Percentiles rank a stretch among this genome's conserved stretches.
These are phyloP conservation scores for Fusarium multiceps DNA, from an alignment of 2,329 filamentous ascomycete species.

Conservation along the genomic window DNA sequence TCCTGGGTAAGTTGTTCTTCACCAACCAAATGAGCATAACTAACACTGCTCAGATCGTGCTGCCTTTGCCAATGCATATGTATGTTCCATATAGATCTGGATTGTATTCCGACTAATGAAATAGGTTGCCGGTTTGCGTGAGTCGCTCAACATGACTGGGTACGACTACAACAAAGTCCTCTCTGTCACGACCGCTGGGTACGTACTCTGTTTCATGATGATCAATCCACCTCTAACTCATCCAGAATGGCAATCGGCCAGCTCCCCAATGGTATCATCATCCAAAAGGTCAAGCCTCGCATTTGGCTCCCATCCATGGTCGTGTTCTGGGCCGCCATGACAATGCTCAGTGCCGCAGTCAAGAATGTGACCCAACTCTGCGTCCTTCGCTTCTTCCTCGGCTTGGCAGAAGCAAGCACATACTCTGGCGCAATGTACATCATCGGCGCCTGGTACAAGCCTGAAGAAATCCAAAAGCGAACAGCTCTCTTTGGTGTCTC, in stretches of 20 bases:
- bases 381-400: constrained; percentile 47
- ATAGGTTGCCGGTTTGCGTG: constrained; percentile 56
- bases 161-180: constrained; percentile 50
- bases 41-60: constrained; percentile 28
- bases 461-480: constrained; percentile 67
- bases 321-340: constrained; percentile 68
- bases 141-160: constrained; percentile 57
- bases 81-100: neutral
- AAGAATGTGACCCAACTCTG: constrained; percentile 47
- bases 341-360: constrained; percentile 52
- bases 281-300: constrained; percentile 69
- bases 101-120: rapidly evolving
- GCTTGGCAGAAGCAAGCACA: constrained; percentile 45
- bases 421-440: constrained; percentile 51
- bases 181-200: constrained; percentile 46
- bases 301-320: constrained; percentile 70
- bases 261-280: constrained; percentile 66
- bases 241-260: constrained; percentile 61
- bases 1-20: constrained; percentile 47
- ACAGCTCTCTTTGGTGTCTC: constrained; percentile 68
- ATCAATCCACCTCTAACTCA: neutral
- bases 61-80: constrained; percentile 56
- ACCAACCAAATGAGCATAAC: neutral
- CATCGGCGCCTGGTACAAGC: constrained; percentile 64
- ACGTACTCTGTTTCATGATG: neutral